A percentile compares a stretch with the other conserved stretches of the same genome.
phyloP scores from a whole-genome alignment of 495 filamentous ascomycete species.

The Chaetomium cochliodes region DNA sequence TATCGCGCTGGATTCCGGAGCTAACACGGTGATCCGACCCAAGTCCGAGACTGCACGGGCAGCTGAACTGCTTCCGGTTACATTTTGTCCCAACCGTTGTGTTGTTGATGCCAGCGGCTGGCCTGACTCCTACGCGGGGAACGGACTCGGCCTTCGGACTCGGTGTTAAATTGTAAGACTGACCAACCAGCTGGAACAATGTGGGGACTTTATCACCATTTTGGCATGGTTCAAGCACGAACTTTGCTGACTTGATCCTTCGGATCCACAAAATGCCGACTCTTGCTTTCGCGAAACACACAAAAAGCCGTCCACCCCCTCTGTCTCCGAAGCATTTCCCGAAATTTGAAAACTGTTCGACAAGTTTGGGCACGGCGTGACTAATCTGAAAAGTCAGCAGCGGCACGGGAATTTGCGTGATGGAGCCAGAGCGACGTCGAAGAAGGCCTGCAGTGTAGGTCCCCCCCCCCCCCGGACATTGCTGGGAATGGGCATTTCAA shows the following conservation, averaged over 20 bases:
- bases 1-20: too few relatives aligned
- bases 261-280: slow-evolving; percentile 19
- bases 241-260: not conserved
- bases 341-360: not conserved
- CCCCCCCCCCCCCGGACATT: too few relatives aligned
- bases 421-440: slow-evolving; percentile 16
- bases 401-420: not conserved
- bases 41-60: too few relatives aligned
- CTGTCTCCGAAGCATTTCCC: slow-evolving; percentile 11
- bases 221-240: too few relatives aligned
- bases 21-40: too few relatives aligned
- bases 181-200: not conserved
- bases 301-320: slow-evolving; percentile 2
- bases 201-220: not conserved
- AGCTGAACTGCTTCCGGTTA: not conserved
- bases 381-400: not conserved
- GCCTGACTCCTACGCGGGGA: not conserved
- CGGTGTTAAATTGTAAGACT: not conserved
- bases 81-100: not conserved
- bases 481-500: not conserved
- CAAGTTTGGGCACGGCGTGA: not conserved
- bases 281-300: not conserved
- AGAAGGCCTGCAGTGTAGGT: slow-evolving; percentile 23
- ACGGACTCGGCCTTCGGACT: slow-evolving; percentile 6
- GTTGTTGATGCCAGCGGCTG: not conserved